These are phyloP conservation scores for Kazachstania taianensis DNA, from an alignment of 805 yeast species.

Conservation along the genomic window DNA sequence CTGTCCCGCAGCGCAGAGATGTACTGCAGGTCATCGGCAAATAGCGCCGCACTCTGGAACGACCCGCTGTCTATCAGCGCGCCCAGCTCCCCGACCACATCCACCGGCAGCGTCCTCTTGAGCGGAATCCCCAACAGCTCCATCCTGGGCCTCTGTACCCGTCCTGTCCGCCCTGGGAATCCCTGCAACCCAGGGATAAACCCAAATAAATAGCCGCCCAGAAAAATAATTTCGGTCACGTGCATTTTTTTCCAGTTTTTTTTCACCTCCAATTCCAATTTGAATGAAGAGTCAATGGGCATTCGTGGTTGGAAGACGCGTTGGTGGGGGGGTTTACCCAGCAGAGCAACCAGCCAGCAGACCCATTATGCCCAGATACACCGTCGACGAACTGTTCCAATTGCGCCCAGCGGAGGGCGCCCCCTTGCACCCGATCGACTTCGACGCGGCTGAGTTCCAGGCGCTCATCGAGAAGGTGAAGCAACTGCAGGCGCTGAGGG, in stretches of 20 bases:
- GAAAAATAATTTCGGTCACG: too few species aligned
- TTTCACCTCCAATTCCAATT: too few species aligned
- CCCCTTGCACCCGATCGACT: conserved; percentile 52
- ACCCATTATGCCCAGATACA: conserved; percentile 31
- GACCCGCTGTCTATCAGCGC: conserved; percentile 40
- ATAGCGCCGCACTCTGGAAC: conserved; percentile 35
- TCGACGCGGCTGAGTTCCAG: conserved; percentile 55
- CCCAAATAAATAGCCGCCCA: too few species aligned
- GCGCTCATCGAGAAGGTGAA: conserved; percentile 57
- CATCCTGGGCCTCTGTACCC: conserved; percentile 13
- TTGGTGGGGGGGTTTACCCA: too few species aligned
- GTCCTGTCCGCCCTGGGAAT: too few species aligned
- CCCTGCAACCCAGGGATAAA: too few species aligned
- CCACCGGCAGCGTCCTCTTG: conserved; percentile 36
- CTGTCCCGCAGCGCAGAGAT: conserved; percentile 37
- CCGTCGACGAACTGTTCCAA: conserved; percentile 58
- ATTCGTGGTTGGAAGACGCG: too few species aligned
- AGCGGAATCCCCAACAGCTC: conserved; percentile 43
- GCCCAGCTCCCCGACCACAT: conserved; percentile 32
- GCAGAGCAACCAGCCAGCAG: not conserved
- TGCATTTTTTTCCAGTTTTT: too few species aligned
- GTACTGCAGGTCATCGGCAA: conserved; percentile 33
- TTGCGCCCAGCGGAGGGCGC: conserved; percentile 46
- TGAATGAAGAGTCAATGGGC: too few species aligned
- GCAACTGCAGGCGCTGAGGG: conserved; percentile 32